Percentiles rank a stretch among this genome's conserved stretches.
These are phyloP conservation scores for Tardiomyces depauwii DNA, from an alignment of 1,139 yeast species.

Conservation along the genomic window DNA sequence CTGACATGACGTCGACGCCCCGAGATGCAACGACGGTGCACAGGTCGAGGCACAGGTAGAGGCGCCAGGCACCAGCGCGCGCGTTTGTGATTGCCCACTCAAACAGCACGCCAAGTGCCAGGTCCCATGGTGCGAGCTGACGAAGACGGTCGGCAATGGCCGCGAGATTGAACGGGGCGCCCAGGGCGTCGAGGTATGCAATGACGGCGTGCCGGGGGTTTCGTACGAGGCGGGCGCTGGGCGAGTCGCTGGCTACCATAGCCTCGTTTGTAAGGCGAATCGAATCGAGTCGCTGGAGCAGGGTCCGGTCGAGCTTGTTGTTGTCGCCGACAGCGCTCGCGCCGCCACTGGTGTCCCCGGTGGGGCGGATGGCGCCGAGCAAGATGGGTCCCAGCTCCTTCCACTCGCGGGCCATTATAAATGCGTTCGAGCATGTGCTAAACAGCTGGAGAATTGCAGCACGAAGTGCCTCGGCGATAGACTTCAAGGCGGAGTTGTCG, in stretches of 20 bases:
- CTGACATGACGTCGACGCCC: conserved; percentile 16
- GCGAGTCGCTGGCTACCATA: conserved; percentile 16
- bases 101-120: conserved; percentile 8
- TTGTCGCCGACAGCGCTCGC: too few relatives aligned
- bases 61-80: conserved; percentile 14
- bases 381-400: conserved; percentile 44
- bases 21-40: conserved; percentile 10
- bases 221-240: conserved; percentile 12
- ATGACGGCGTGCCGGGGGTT: conserved; percentile 12
- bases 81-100: conserved; percentile 21
- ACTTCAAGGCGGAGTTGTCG: background rate
- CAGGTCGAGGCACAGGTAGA: conserved; percentile 15
- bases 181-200: conserved; percentile 12
- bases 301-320: too few relatives aligned
- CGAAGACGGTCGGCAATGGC: conserved; percentile 9
- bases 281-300: background rate
- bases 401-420: conserved; percentile 76
- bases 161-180: conserved; percentile 12
- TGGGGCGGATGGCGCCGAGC: conserved; percentile 5
- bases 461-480: background rate
- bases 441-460: conserved; percentile 28
- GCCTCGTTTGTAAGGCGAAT: conserved; percentile 19
- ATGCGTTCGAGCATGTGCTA: conserved; percentile 50
- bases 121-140: background rate
- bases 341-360: background rate